These are phyloP conservation scores for Ogataea angusta DNA, from an alignment of 805 yeast species.

Conservation along the genomic window DNA sequence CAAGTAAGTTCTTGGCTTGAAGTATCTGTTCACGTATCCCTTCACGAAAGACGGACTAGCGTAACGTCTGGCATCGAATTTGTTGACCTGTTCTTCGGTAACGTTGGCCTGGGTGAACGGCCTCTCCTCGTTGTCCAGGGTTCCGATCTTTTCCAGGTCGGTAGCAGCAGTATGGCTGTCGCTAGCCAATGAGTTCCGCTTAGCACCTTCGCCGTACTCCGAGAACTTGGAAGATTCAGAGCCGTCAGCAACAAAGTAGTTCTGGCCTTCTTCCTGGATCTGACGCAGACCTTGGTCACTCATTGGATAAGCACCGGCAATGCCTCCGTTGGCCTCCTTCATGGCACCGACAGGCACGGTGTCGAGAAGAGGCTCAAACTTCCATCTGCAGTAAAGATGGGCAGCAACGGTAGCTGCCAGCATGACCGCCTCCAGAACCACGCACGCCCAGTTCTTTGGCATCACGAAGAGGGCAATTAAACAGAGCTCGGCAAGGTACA, in stretches of 20 bases:
- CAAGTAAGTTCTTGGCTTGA: conserved; percentile 41
- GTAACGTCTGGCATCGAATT: conserved; percentile 6
- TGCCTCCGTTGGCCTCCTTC: conserved; percentile 42
- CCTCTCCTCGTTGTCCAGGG: conserved; percentile 23
- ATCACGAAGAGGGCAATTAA: conserved; percentile 69
- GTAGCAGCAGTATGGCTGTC: conserved; percentile 18
- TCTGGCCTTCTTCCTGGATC: conserved; percentile 37
- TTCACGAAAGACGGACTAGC: conserved; percentile 11
- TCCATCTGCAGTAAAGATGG: conserved; percentile 57
- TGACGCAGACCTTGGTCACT: conserved; percentile 64
- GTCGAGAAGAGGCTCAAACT: conserved; percentile 62
- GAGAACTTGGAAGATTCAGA: conserved; percentile 30
- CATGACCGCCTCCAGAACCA: conserved; percentile 63
- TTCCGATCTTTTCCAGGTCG: conserved; percentile 18
- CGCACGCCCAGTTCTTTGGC: conserved; percentile 76
- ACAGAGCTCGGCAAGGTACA: conserved; percentile 70
- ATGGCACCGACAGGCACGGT: conserved; percentile 67
- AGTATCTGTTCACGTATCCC: conserved; percentile 32
- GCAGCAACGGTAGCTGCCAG: conserved; percentile 54
- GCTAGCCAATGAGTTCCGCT: conserved; percentile 15
- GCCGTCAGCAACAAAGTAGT: conserved; percentile 21
- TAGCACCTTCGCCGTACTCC: conserved; percentile 16
- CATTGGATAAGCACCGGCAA: conserved; percentile 46
- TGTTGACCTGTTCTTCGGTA: conserved; percentile 5
- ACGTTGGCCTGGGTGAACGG: conserved; percentile 20